Conservation (phyloP, 306 rosid genomes). For the Hippophae rhamnoides region DNA sequence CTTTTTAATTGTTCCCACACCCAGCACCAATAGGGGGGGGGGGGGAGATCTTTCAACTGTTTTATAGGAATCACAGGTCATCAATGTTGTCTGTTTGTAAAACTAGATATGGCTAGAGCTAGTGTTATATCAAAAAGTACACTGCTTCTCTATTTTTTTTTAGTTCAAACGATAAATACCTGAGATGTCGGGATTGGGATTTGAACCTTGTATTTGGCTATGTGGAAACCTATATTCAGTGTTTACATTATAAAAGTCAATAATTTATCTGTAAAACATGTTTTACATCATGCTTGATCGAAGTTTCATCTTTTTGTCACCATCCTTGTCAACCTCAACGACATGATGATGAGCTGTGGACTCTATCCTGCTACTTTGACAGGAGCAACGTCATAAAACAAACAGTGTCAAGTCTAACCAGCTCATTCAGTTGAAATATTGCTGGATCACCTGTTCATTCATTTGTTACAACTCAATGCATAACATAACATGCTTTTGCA, state of each 20-base stretch:
- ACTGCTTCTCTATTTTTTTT: background rate
- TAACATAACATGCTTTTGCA: too few species aligned
- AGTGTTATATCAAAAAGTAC: conserved; percentile 17
- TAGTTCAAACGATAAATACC: too few species aligned
- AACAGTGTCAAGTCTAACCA: conserved; percentile 31
- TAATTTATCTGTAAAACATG: conserved; percentile 7
- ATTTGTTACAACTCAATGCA: background rate
- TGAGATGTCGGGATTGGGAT: too few species aligned
- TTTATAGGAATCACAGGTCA: conserved; percentile 23
- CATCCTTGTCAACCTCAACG: conserved; percentile 27
- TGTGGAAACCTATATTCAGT: too few species aligned
- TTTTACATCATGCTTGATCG: conserved; percentile 12
- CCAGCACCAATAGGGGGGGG: conserved; percentile 30
- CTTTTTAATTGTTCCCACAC: conserved; percentile 20
- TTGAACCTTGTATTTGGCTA: too few species aligned
- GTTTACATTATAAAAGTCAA: background rate
- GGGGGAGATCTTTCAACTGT: conserved; percentile 16
- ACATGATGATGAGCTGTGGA: conserved; percentile 22
- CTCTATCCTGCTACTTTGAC: conserved; percentile 36
- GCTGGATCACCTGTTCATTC: conserved; percentile 24
- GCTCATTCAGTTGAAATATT: conserved; percentile 28
- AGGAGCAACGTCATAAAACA: conserved; percentile 15
- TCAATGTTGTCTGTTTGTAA: conserved; percentile 21
- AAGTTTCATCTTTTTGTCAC: conserved; percentile 16
- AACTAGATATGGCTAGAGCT: conserved; percentile 13